Evolutionary conservation across 2,329 filamentous ascomycete species (phyloP), one percentile per base, ranked within the genome.

Genomic region (Calonectria pauciramosa): DNA sequence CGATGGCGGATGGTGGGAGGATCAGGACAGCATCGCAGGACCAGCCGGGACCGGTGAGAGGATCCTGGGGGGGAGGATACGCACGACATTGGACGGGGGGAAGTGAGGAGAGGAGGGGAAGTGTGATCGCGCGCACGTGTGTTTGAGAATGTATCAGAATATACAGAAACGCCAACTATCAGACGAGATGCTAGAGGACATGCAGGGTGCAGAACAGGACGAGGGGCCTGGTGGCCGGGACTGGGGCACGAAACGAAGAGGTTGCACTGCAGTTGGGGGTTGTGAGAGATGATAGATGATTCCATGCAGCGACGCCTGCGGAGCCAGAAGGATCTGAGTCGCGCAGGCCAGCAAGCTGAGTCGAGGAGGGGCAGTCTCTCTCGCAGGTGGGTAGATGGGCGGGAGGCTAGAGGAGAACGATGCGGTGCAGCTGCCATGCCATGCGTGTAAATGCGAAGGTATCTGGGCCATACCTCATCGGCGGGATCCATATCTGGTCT

Each of bases 11-110:
- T 71, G 44, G 72, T 71, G 44, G 34, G 23, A 64, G 65, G 56
- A 65, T 68, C 23, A 26, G 28, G 30, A 68, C 32, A 36, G 56
- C 28, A 51, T 72, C 41, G 47, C 20, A 36, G 75, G 44, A 51
- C 65, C 64, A 66, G 41, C 44, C 70, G 72, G 72, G 75, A 66
- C 77, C 78, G 78, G 79, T 81, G 75, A 81, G 68, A 36, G 64
- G 59, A 65, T 73, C 66, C 54, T 76, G 78, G 75, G 75, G 79
- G 79, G 79, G 73, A 80, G 76, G 66, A 70, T 68, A 78, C 70
- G 77, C 76, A 77, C 75, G 76, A 78, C 72, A 80, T 79, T 80
- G 76, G 75, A 76, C 64, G 75, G 52, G 74, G 70, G 66, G 67
- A 68, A 32, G 23, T 38, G 60, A 64, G 38, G 28, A 44, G 26